Evolutionary conservation across 306 rosid genomes (phyloP).

Genomic region (Glycine tomentella): DNA sequence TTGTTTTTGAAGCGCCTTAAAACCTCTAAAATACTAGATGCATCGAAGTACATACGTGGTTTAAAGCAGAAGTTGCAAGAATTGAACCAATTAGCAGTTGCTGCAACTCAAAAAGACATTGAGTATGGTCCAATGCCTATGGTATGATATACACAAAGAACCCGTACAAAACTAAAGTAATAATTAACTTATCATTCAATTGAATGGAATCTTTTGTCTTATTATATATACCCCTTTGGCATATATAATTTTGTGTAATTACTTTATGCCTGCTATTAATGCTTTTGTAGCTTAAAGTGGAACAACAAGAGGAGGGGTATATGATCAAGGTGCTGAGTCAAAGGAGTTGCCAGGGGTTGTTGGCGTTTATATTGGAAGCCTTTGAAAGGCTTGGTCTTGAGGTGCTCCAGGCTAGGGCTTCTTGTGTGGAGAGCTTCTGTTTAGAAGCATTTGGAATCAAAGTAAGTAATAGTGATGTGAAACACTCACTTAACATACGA

Average conservation of each 20-base stretch:
- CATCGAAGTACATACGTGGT: conserved; percentile 48
- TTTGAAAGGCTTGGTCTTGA: conserved; percentile 67
- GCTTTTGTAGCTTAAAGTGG: conserved; percentile 55
- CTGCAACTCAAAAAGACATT: not conserved
- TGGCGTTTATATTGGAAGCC: conserved; percentile 64
- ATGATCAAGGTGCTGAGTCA: conserved; percentile 48
- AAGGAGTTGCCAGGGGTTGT: conserved; percentile 58
- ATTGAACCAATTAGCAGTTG: conserved; percentile 41
- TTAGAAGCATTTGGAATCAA: conserved; percentile 58
- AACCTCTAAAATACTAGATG: conserved; percentile 50
- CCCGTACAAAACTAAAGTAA: not conserved
- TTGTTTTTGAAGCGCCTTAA: conserved; percentile 43
- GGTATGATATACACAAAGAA: conserved; percentile 39
- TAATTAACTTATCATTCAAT: not conserved
- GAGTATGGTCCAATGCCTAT: conserved; percentile 46
- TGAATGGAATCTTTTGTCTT: conserved; percentile 16
- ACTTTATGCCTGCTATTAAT: not conserved
- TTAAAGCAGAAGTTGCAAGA: conserved; percentile 50
- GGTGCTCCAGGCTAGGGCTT: conserved; percentile 65
- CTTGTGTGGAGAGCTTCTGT: conserved; percentile 52
- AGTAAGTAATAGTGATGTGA: conserved; percentile 39
- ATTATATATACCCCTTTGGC: not conserved
- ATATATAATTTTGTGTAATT: not conserved
- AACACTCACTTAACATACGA: not conserved
- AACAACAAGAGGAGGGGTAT: conserved; percentile 56